phyloP scores from a whole-genome alignment of 257 asterid species.

The Knoxia roxburghii region DNA sequence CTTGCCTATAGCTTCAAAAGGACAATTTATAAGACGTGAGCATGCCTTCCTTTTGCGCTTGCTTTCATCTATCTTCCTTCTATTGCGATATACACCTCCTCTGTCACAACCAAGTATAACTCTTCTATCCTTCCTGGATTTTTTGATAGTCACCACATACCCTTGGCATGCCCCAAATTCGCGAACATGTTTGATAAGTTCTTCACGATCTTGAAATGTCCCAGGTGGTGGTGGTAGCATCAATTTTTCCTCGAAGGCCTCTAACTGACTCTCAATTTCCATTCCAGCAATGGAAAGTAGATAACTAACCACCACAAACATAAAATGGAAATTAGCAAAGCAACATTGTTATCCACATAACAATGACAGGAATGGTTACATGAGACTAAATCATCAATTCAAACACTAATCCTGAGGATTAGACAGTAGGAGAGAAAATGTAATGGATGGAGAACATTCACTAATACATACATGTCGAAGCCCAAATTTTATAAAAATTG shows the following conservation, averaged over 20 bases:
- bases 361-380: neutral
- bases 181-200: constrained; percentile 38
- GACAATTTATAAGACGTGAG: constrained; percentile 50
- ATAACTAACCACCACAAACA: constrained; percentile 7
- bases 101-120: constrained; percentile 53
- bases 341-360: neutral
- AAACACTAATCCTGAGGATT: neutral
- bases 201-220: constrained; percentile 43
- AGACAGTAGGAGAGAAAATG: neutral
- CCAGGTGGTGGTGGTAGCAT: constrained; percentile 47
- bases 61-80: constrained; percentile 37
- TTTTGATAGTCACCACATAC: constrained; percentile 41
- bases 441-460: neutral
- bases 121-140: constrained; percentile 44
- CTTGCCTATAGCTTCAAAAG: constrained; percentile 45
- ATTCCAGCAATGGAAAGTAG: constrained; percentile 19
- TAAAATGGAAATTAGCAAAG: neutral
- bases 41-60: constrained; percentile 40
- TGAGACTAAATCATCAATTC: neutral
- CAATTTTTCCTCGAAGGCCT: constrained; percentile 18
- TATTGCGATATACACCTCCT: constrained; percentile 40
- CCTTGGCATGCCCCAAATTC: constrained; percentile 45
- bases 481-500: neutral
- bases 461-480: neutral
- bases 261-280: constrained; percentile 31